Percentiles rank a stretch among this genome's conserved stretches.
Evolutionary conservation across 1,284 basidiomycete genomes (phyloP).

Genomic region (Leccinum proliferum): DNA sequence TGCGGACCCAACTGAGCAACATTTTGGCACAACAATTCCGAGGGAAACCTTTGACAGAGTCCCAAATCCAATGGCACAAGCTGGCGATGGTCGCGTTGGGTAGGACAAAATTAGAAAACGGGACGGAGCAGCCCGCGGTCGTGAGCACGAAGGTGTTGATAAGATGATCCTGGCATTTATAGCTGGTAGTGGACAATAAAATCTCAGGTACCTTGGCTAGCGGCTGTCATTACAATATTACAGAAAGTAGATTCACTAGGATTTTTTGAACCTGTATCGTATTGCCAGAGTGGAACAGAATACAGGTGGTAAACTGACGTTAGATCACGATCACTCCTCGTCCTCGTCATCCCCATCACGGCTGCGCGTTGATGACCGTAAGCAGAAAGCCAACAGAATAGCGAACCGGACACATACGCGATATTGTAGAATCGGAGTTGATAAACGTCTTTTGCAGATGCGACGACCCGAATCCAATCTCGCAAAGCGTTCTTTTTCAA

Average conservation of each 20-base stretch:
- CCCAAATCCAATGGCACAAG: conserved; percentile 67
- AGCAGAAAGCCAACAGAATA: conserved; percentile 3
- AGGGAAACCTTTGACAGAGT: conserved; percentile 53
- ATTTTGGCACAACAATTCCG: conserved; percentile 66
- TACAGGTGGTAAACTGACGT: neutral
- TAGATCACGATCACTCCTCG: conserved; percentile 40
- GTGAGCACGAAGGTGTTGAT: conserved; percentile 12
- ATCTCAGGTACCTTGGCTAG: neutral
- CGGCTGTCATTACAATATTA: neutral
- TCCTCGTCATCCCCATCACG: conserved; percentile 49
- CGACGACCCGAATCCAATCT: conserved; percentile 89
- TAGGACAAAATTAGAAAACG: conserved; percentile 34
- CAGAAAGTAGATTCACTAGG: neutral
- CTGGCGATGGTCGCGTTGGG: conserved; percentile 60
- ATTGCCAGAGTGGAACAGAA: conserved; percentile 7
- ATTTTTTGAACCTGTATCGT: conserved; percentile 3
- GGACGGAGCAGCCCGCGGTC: conserved; percentile 10
- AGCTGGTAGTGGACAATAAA: neutral
- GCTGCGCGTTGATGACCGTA: conserved; percentile 13
- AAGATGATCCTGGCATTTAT: conserved; percentile 10
- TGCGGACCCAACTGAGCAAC: conserved; percentile 63
- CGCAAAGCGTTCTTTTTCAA: conserved; percentile 86
- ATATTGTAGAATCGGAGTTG: conserved; percentile 94
- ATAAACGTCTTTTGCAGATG: conserved; percentile 85
- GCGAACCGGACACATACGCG: conserved; percentile 51